These are phyloP conservation scores for Alternaria conjuncta DNA, from an alignment of 2,329 filamentous ascomycete species.

Conservation along the genomic window DNA sequence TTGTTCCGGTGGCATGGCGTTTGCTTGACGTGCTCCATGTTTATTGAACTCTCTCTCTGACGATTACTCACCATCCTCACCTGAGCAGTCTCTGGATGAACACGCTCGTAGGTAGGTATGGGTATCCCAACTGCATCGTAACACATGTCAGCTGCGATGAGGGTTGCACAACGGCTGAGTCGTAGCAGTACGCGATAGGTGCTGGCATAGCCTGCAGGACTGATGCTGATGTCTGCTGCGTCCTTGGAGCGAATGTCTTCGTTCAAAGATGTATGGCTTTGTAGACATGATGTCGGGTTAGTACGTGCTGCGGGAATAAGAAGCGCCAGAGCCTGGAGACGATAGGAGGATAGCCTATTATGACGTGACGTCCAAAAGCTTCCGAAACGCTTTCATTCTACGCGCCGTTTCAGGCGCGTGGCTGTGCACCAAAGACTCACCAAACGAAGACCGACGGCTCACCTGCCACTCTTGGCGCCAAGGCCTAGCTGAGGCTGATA, in stretches of 20 bases:
- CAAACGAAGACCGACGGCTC: background rate
- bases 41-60: background rate
- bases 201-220: background rate
- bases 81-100: background rate
- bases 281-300: background rate
- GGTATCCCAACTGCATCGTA: background rate
- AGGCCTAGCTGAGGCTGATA: constrained; percentile 3
- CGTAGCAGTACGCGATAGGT: background rate
- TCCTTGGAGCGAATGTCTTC: background rate
- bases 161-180: background rate
- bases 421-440: background rate
- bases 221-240: background rate
- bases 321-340: background rate
- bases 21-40: background rate
- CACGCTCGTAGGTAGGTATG: background rate
- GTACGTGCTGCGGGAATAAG: background rate
- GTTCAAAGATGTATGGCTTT: background rate
- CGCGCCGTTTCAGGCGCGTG: constrained; percentile 11
- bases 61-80: background rate
- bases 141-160: background rate
- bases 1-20: background rate
- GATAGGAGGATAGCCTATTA: background rate
- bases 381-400: background rate
- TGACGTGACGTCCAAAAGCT: background rate
- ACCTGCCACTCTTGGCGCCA: background rate